Conservation (phyloP, 768 basidiomycete species). For the Glaciozyma antarctica region DNA sequence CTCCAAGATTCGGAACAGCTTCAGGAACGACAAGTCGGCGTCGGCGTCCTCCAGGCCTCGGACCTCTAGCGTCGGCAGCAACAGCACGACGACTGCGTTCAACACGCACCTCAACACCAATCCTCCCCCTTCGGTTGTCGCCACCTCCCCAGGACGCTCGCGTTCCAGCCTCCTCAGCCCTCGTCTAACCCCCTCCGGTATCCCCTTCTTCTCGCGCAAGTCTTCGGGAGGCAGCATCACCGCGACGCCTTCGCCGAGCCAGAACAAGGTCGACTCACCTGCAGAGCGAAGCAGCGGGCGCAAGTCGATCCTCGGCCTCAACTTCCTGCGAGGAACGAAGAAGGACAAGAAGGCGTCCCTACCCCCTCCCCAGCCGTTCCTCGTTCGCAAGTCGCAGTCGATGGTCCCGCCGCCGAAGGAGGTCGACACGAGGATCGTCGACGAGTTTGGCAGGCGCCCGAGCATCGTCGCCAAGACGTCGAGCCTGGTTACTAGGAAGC, state of each 20-base stretch:
- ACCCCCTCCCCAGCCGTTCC: slow-evolving; percentile 4
- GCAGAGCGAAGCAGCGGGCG: slow-evolving; percentile 31
- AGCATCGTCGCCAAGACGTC: slow-evolving; percentile 52
- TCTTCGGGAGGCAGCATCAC: slow-evolving; percentile 49
- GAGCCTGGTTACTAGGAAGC: slow-evolving; percentile 72
- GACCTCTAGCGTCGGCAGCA: slow-evolving; percentile 25
- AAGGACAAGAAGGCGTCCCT: slow-evolving; percentile 23
- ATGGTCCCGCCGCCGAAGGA: slow-evolving; percentile 12
- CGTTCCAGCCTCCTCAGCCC: slow-evolving; percentile 41
- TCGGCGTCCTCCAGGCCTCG: slow-evolving; percentile 48
- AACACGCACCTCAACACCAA: slow-evolving; percentile 39
- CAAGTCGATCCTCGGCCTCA: slow-evolving; percentile 38
- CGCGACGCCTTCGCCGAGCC: slow-evolving; percentile 50
- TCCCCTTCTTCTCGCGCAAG: slow-evolving; percentile 86
- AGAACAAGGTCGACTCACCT: slow-evolving; percentile 26
- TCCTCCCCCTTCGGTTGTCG: slow-evolving; percentile 14
- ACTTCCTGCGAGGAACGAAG: slow-evolving; percentile 31
- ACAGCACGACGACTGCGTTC: slow-evolving; percentile 13
- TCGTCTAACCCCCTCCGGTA: slow-evolving; percentile 76
- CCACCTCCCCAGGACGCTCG: slow-evolving; percentile 23
- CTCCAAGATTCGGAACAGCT: slow-evolving; percentile 20
- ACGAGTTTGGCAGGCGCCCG: slow-evolving; percentile 32
- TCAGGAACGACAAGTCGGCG: slow-evolving; percentile 43
- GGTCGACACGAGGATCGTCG: neutral
- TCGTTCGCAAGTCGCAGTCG: slow-evolving; percentile 10